phyloP scores from a whole-genome alignment of 2,329 filamentous ascomycete species.

The Neofusicoccum sp. region DNA sequence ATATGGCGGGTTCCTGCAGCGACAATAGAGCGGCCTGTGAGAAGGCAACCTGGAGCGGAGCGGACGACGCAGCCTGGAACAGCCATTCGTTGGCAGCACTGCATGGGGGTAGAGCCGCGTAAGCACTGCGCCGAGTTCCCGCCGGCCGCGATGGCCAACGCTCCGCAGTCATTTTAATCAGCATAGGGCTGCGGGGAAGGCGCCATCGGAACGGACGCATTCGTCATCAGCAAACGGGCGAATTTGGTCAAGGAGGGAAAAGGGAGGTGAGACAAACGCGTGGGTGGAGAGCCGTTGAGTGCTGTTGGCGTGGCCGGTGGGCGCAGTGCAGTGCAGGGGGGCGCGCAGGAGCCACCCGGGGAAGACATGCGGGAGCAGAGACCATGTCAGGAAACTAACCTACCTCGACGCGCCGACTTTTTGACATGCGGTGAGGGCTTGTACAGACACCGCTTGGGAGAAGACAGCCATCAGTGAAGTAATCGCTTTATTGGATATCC shows the following conservation, averaged over 20 bases:
- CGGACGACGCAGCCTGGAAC: background rate
- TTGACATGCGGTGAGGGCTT: background rate
- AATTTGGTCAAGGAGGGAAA: background rate
- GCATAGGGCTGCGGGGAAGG: conserved; percentile 14
- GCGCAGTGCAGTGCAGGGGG: background rate
- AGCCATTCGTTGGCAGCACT: conserved; percentile 4
- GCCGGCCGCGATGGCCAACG: background rate
- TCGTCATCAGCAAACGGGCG: conserved; percentile 11
- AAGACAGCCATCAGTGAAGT: background rate
- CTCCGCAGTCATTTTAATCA: conserved; percentile 8
- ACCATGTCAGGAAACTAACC: background rate
- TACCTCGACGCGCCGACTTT: background rate
- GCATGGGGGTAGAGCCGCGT: conserved; percentile 18
- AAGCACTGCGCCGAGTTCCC: conserved; percentile 18
- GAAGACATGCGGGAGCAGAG: background rate
- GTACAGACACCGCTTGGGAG: background rate
- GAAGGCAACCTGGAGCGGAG: background rate
- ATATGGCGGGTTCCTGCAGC: conserved; percentile 10
- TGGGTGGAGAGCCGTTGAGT: background rate
- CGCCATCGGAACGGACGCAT: conserved; percentile 2
- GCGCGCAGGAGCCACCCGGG: background rate
- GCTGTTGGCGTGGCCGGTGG: background rate
- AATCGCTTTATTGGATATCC: background rate
- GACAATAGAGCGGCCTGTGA: background rate
- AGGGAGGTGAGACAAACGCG: background rate